Evolutionary conservation across 2,329 filamentous ascomycete species (phyloP), one percentile per base, ranked within the genome.

Genomic region (Alternaria solani): DNA sequence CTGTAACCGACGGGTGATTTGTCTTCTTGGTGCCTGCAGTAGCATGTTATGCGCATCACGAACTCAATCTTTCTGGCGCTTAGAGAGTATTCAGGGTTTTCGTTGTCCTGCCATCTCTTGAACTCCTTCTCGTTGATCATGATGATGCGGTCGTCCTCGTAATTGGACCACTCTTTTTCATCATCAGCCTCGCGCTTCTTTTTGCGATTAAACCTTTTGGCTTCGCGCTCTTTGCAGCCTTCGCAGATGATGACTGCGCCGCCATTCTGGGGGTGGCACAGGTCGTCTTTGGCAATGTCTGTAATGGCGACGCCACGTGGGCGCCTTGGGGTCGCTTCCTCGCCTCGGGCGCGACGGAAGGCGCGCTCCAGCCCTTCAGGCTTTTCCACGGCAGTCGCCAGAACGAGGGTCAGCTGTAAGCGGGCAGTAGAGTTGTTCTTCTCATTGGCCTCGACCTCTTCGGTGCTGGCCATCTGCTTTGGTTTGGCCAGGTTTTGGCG

Each of bases 1-100:
- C 83, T 86, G 79, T 97, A 99, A 2, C 94, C 94, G 8, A 71
- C 65, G 1, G 74, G 74, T 67, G 90, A 83, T 81, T 98, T 98
- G 80, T 98, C 95, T 61, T 91, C 89, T 70, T 98, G 94, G 75
- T 99, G 94, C 20, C 94, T 89, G 80, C 94, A 98, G 79, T 98
- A 99, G 78, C 94, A 99, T 25, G 94, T 93, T 71, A 99, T 97
- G 9, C 94, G 90, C 94, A 98, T 97, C 0, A 93, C 93, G 2
- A 92, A 88, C 67, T 94, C 90, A 23, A 96, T 89, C 72, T 93
- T 90, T 82, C 92, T 88, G 7, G 90, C 87, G 12, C 63, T 61
- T 4, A 62, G 28, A 14, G 71, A 65, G 52, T 63, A 68, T n/a
- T 69, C 61, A 4, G 44, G 54, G 14, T 69, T 68, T 23, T 61